Percentiles rank a stretch among this genome's conserved stretches.
phyloP scores from a whole-genome alignment of 163 green algal genomes.

The Chloromonas sp. region DNA sequence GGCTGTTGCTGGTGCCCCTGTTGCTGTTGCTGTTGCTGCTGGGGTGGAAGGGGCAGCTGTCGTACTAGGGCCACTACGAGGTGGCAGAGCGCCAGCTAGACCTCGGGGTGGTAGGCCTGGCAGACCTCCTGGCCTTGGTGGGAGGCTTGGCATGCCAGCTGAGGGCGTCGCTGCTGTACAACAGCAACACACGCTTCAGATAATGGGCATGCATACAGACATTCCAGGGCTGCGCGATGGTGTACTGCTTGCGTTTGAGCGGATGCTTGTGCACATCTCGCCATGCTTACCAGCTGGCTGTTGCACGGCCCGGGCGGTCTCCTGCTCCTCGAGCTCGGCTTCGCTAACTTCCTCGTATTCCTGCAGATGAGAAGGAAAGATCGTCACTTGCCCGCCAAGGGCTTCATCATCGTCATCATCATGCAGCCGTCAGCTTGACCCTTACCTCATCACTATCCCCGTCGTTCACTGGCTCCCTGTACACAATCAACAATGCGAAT shows the following conservation, averaged over 20 bases:
- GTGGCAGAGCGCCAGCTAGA: background rate
- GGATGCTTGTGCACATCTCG: background rate
- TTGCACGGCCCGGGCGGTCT: background rate
- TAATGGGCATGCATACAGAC: too few species aligned
- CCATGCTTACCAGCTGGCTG: background rate
- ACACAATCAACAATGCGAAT: too few species aligned
- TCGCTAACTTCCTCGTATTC: background rate
- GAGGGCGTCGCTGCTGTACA: background rate
- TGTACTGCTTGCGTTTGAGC: background rate
- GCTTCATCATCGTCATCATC: too few species aligned
- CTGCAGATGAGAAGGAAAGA: background rate
- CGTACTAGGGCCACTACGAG: background rate
- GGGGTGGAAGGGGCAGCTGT: background rate
- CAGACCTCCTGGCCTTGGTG: background rate
- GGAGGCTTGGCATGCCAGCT: background rate
- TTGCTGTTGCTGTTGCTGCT: constrained; percentile 5
- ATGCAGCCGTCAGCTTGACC: too few species aligned
- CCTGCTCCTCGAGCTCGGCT: background rate
- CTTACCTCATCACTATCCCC: too few species aligned
- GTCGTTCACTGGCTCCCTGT: too few species aligned
- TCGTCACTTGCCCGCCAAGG: background rate
- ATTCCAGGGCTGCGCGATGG: background rate
- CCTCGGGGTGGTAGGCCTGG: background rate
- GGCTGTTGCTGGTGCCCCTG: constrained; percentile 7
- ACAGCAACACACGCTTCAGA: background rate